A percentile compares a stretch with the other conserved stretches of the same genome.
Conservation (phyloP, 129 eudicot species). For the Oenanthe sinensis region DNA sequence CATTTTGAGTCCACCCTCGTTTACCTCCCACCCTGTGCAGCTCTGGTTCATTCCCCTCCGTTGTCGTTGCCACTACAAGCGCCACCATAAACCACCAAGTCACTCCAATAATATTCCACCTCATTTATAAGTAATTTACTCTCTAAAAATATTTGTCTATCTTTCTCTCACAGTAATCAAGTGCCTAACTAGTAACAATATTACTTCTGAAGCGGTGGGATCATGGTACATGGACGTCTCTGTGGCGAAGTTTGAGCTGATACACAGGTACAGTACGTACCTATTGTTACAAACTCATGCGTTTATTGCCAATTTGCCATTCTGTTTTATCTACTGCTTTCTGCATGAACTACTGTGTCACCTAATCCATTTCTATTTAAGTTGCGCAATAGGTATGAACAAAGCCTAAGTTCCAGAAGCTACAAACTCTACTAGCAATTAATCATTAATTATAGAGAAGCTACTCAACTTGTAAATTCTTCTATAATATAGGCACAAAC, state of each 20-base stretch:
- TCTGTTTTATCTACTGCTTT: conserved; percentile 1
- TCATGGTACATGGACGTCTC: too few relatives aligned
- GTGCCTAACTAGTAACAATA: not conserved
- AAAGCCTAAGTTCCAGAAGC: not conserved
- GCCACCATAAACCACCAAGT: conserved; percentile 19
- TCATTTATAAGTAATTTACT: not conserved
- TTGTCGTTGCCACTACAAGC: conserved; percentile 10
- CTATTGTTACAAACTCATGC: not conserved
- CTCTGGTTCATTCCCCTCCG: conserved; percentile 11
- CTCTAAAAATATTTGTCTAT: not conserved
- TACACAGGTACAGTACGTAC: not conserved
- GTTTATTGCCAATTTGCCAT: not conserved
- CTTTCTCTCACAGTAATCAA: not conserved
- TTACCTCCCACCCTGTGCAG: conserved; percentile 25
- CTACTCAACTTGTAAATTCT: not conserved
- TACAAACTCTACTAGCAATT: not conserved
- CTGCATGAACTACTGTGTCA: not conserved
- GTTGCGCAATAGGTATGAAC: not conserved
- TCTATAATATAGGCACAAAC: not conserved
- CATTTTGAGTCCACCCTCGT: conserved; percentile 22
- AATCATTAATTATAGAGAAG: not conserved
- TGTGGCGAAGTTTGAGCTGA: not conserved
- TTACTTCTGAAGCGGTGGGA: not conserved
- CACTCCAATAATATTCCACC: not conserved
- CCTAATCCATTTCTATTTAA: not conserved